These are phyloP conservation scores for Globisporangium acanthophoron DNA, from an alignment of 352 stramenopile genomes.

Conservation along the genomic window DNA sequence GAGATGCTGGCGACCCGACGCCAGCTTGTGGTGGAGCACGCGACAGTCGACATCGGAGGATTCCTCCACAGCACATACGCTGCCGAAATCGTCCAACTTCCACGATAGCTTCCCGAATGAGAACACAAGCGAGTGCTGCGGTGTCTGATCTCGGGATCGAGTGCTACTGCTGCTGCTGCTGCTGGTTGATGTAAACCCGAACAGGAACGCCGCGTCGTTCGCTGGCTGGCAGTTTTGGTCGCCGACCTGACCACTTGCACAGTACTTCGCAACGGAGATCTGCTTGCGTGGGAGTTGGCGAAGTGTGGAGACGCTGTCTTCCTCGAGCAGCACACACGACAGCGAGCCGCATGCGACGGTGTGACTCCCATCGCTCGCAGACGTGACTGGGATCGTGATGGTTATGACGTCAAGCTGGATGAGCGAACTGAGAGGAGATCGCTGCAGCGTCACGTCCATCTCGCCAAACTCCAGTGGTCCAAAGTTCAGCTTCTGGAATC, in stretches of 20 bases:
- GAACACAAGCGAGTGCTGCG: conserved; percentile 16
- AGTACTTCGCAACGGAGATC: not conserved
- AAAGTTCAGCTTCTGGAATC: not conserved
- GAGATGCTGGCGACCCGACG: conserved; percentile 21
- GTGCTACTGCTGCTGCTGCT: not conserved
- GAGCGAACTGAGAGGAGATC: conserved; percentile 16
- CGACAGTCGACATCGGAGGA: conserved; percentile 15
- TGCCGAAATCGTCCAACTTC: conserved; percentile 19
- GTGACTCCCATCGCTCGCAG: not conserved
- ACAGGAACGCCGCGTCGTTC: not conserved
- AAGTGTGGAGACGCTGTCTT: not conserved
- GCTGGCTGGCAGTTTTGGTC: not conserved
- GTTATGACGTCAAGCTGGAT: conserved; percentile 26
- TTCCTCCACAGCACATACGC: conserved; percentile 17
- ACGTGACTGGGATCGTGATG: conserved; percentile 17
- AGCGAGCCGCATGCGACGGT: not conserved
- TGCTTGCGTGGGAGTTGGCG: not conserved
- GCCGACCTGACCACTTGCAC: not conserved
- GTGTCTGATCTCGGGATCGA: not conserved
- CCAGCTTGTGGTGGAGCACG: conserved; percentile 26
- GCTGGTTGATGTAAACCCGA: not conserved
- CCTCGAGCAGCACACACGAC: not conserved
- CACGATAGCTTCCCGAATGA: conserved; percentile 34
- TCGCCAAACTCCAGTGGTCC: not conserved
- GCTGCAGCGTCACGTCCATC: conserved; percentile 18